Base-by-base conservation (phyloP, 2,329 filamentous ascomycete genomes). In the Calonectria crousiana region DNA sequence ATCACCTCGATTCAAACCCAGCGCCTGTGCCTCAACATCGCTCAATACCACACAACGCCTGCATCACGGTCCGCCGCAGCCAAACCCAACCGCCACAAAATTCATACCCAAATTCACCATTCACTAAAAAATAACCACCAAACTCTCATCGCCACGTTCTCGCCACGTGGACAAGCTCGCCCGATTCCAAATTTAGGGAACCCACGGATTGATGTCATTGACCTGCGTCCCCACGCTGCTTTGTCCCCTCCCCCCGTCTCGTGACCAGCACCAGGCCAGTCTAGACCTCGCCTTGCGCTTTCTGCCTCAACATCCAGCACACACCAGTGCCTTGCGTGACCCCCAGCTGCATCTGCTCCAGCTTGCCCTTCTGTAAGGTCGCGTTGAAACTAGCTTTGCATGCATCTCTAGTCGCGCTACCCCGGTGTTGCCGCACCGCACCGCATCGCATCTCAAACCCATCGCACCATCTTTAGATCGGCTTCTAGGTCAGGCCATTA, bases 341-440 rank as follows among this genome's bases (percentile, higher is more conserved):
- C 44, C 67, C 60, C 60, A 62, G 41, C 34, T 44, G 56, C 60
- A 49, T 65, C 41, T 32, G 60, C 34, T 60, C 56, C 56, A 60
- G 32, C 41, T 65, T 65, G 38, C 32, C 67, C 56, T 70, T 36
- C 64, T 51, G 58, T 52, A 38, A 73, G 70, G 69, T 67, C 69
- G 72, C 72, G 64, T 56, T 44, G 64, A 77, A 62, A 62, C 56
- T 62, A 41, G 72, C 34, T 78, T 73, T 77, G 67, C 71, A 73
- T 75, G 74, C 66, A 73, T 71, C 51, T 74, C 72, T 72, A 51
- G 69, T 70, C 44, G 75, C 75, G 76, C 74, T 67, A 65, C 69
- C 76, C 69, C 74, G 72, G 77, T 74, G 62, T 69, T 73, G 58
- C 53, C 66, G 68, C 74, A 79, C 78, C 76, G 74, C 74, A 78